Conservation (phyloP, 306 rosid genomes). For the Sicyos edulis region DNA sequence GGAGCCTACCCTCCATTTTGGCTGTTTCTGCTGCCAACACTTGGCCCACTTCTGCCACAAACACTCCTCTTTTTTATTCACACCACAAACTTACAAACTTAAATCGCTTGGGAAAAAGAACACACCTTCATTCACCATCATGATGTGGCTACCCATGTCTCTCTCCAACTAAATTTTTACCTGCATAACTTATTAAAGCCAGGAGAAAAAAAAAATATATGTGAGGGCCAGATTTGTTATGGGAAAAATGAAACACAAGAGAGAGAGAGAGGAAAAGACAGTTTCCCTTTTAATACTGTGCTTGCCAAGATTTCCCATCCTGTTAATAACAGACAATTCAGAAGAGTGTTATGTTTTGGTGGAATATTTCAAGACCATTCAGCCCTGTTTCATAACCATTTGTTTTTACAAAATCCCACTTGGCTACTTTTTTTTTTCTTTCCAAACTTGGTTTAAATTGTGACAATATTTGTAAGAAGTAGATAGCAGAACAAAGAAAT, state of each 20-base stretch:
- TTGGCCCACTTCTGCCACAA: not conserved
- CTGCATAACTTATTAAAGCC: conserved; percentile 14
- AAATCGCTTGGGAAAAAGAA: not conserved
- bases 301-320: conserved; percentile 21
- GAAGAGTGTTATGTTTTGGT: not conserved
- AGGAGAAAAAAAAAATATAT: not conserved
- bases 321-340: not conserved
- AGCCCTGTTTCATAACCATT: not conserved
- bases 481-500: not conserved
- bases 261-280: not conserved
- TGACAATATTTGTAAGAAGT: not conserved
- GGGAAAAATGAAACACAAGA: not conserved
- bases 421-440: too few species aligned
- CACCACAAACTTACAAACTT: not conserved
- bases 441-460: too few species aligned
- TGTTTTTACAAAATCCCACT: not conserved
- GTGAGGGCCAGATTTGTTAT: not conserved
- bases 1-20: conserved; percentile 4
- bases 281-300: conserved; percentile 20
- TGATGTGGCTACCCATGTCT: not conserved
- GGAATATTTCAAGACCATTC: not conserved
- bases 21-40: conserved; percentile 1
- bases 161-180: conserved; percentile 3
- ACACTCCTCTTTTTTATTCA: not conserved
- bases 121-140: not conserved